A percentile compares a stretch with the other conserved stretches of the same genome.
phyloP scores from a whole-genome alignment of 768 basidiomycete species.

The Xerocomus brunneocitrinus region DNA sequence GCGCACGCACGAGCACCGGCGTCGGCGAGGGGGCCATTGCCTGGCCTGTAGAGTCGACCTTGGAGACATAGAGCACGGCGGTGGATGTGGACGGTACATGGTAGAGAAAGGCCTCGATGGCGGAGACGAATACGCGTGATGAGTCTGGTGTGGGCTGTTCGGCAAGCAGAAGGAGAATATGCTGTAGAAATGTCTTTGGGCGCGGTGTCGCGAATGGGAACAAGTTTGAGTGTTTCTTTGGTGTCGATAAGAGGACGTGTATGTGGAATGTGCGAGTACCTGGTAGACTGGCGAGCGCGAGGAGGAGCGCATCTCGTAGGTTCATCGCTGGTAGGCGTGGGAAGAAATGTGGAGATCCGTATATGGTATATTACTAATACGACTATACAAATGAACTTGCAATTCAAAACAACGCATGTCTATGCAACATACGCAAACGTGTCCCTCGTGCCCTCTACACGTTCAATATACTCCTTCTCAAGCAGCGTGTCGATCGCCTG shows the following conservation, averaged over 20 bases:
- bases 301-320: slow-evolving; percentile 61
- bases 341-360: slow-evolving; percentile 6
- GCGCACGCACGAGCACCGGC: slow-evolving; percentile 56
- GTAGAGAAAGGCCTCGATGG: slow-evolving; percentile 77
- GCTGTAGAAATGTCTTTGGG: slow-evolving; percentile 65
- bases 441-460: slow-evolving; percentile 87
- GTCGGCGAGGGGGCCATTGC: slow-evolving; percentile 62
- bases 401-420: too few species aligned
- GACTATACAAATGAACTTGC: slow-evolving; percentile 1
- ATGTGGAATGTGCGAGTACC: slow-evolving; percentile 70
- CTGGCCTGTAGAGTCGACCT: slow-evolving; percentile 92
- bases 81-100: slow-evolving; percentile 62
- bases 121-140: slow-evolving; percentile 64
- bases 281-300: slow-evolving; percentile 50
- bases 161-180: slow-evolving; percentile 71
- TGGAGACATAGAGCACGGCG: slow-evolving; percentile 84
- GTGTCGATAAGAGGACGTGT: slow-evolving; percentile 67
- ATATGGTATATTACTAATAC: slow-evolving; percentile 24
- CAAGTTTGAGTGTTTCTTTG: slow-evolving; percentile 60
- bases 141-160: slow-evolving; percentile 49
- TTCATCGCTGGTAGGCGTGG: slow-evolving; percentile 32
- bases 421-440: slow-evolving; percentile 44
- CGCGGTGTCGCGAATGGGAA: slow-evolving; percentile 72
- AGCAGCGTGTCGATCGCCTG: slow-evolving; percentile 87
- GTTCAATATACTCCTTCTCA: slow-evolving; percentile 97